Percentiles rank a stretch among this genome's conserved stretches.
phyloP scores from a whole-genome alignment of 352 stramenopile genomes.

The Phytopythium kandeliae region DNA sequence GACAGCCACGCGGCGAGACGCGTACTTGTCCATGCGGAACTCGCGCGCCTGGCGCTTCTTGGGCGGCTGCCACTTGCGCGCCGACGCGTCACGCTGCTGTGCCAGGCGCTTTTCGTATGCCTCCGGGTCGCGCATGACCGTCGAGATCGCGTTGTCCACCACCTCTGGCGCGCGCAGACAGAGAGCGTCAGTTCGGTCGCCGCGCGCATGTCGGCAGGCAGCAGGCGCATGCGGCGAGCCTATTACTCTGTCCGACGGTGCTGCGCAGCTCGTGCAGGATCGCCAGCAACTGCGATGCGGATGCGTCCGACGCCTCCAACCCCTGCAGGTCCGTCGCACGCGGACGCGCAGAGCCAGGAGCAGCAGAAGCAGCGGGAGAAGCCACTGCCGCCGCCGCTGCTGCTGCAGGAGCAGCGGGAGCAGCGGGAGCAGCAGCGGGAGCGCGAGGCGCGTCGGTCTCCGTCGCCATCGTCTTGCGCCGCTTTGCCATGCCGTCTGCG shows the following conservation, averaged over 20 bases:
- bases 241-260: constrained; percentile 60
- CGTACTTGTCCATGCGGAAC: constrained; percentile 79
- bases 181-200: background rate
- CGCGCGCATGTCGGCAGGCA: too few relatives aligned
- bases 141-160: constrained; percentile 65
- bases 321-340: constrained; percentile 17
- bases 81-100: constrained; percentile 3
- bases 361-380: too few relatives aligned
- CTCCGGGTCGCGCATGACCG: constrained; percentile 37
- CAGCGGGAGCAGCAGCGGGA: background rate
- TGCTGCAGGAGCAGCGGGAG: background rate
- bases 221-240: too few relatives aligned
- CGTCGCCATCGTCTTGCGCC: constrained; percentile 5
- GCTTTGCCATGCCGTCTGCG: constrained; percentile 3
- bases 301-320: constrained; percentile 24
- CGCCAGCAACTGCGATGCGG: constrained; percentile 44
- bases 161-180: constrained; percentile 25
- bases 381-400: too few relatives aligned
- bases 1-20: constrained; percentile 58
- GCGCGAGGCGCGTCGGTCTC: constrained; percentile 7
- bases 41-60: constrained; percentile 65
- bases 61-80: constrained; percentile 25
- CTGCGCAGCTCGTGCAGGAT: constrained; percentile 61
- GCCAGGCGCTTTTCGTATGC: constrained; percentile 8
- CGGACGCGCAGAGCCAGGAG: constrained; percentile 6